These are phyloP conservation scores for Lindgomyces ingoldianus DNA, from an alignment of 495 filamentous ascomycete genomes.

Conservation along the genomic window DNA sequence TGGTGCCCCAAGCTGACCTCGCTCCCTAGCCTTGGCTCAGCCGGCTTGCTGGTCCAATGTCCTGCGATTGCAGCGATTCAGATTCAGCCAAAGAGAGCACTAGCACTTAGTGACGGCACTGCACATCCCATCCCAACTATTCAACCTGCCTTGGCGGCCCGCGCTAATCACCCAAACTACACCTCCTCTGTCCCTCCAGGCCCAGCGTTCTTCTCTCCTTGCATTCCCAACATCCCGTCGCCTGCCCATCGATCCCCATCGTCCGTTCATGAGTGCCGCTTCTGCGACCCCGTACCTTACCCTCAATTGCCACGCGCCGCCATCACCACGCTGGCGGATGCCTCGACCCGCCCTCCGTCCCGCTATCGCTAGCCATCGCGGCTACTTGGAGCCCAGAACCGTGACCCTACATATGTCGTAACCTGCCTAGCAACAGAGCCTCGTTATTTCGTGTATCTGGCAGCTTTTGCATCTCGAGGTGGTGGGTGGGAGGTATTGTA, in stretches of 20 bases:
- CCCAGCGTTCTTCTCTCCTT: background rate
- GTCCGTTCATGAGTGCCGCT: background rate
- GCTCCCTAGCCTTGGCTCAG: background rate
- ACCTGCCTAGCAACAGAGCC: background rate
- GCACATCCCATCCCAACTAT: background rate
- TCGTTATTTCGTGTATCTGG: constrained; percentile 1
- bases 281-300: background rate
- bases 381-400: background rate
- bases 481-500: background rate
- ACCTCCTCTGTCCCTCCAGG: background rate
- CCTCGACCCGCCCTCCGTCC: constrained; percentile 9
- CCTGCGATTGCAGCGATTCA: constrained; percentile 4
- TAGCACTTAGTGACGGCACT: background rate
- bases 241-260: background rate
- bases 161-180: background rate
- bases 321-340: constrained; percentile 10
- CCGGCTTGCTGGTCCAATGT: too few species aligned
- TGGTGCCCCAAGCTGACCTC: background rate
- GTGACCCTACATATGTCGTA: background rate
- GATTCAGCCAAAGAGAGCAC: constrained; percentile 13
- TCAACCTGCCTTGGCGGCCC: background rate
- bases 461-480: background rate
- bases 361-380: constrained; percentile 10
- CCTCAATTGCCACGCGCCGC: constrained; percentile 16
- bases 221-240: background rate